phyloP scores from a whole-genome alignment of 164 flowering plant genomes.

The Euptelea pleiosperma region DNA sequence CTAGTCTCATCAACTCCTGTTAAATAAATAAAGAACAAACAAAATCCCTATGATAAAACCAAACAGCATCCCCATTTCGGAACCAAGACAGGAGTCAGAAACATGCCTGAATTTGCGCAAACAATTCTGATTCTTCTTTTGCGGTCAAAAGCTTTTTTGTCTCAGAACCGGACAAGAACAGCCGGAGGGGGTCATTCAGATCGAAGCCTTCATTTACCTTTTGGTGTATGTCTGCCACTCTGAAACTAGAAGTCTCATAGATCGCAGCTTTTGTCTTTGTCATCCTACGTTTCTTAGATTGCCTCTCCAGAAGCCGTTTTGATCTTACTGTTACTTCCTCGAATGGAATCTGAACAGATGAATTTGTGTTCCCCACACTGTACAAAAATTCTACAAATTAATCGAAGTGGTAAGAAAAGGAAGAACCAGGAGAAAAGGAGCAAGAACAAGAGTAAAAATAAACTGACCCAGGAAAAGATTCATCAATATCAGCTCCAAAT shows the following conservation, averaged over 20 bases:
- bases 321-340: conserved; percentile 57
- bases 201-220: conserved; percentile 42
- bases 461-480: conserved; percentile 37
- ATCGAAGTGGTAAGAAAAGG: neutral
- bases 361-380: conserved; percentile 29
- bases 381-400: conserved; percentile 7
- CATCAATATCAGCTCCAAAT: conserved; percentile 30
- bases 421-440: neutral
- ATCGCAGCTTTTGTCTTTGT: conserved; percentile 30
- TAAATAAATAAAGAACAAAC: conserved; percentile 16
- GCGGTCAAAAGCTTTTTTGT: conserved; percentile 61
- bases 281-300: conserved; percentile 42
- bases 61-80: neutral
- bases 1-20: conserved; percentile 59
- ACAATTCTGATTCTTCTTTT: conserved; percentile 63
- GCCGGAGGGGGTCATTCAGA: conserved; percentile 58
- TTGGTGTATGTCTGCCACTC: conserved; percentile 19
- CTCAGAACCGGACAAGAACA: conserved; percentile 60
- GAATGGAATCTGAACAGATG: conserved; percentile 13
- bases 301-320: conserved; percentile 61
- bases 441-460: neutral
- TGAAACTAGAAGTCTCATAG: conserved; percentile 25
- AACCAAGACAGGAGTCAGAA: conserved; percentile 4
- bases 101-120: conserved; percentile 61
- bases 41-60: neutral